Base-by-base conservation (phyloP, 75 land plant species). In the Gnetum montanum region DNA sequence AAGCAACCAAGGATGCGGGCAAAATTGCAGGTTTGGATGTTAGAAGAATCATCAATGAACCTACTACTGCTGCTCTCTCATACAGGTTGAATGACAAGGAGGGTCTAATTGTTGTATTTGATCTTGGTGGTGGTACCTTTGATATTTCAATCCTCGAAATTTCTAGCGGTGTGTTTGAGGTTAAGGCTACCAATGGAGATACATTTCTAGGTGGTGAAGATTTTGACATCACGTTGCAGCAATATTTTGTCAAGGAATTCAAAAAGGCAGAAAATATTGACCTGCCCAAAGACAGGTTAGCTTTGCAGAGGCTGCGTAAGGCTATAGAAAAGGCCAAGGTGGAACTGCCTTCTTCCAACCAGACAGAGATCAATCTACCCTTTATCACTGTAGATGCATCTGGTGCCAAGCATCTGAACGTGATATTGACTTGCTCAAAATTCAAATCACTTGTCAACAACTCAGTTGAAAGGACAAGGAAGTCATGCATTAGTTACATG, bases 1-100 rank as follows among this genome's bases (percentile, higher is more conserved):
- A 76, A 20, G 86, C 86, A 31, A 76, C 86, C 34, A 81, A 83
- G 48, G 87, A 81, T 73, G 87, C 86, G 28, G 87, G 87, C 27
- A 61, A 75, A 43, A 83, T 81, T 46, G 85, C 85, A 43, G 85
- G 85, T 0, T 60, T 83, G 22, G 80, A 83, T 24, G 87, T 83
- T 36, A 59, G 46, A 4, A 45, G 86, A 15, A 81, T 83, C 29
- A 82, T 82, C 27, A 80, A 82, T 62, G 85, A 82, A 35, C 85
- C 85, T 3, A 82, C 85, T 33, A 81, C 87, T 26, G 87, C 87
- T 26, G 75, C 86, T 8, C 70, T 83, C 20, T 72, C 87, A 4
- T 83, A 81, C 61, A 81, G 87, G 8, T 57, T 74, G 70, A 80
- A 81, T 47, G 59, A 69, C 43, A 83, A 80, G 67, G 85, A 83